These are phyloP conservation scores for Alternaria rosae DNA, from an alignment of 2,329 filamentous ascomycete species.

Conservation along the genomic window DNA sequence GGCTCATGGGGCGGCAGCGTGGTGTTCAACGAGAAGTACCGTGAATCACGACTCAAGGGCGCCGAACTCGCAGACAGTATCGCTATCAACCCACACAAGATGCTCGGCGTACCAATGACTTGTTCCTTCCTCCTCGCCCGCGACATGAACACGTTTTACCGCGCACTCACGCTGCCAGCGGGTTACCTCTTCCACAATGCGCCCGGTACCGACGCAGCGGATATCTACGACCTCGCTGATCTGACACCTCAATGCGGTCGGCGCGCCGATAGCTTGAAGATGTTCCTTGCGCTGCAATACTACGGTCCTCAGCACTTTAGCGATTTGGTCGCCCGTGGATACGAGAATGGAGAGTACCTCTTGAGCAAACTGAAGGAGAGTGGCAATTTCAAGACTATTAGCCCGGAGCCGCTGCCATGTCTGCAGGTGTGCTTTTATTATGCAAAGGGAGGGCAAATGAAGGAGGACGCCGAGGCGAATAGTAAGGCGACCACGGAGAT, in stretches of 20 bases:
- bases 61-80: slow-evolving; percentile 79
- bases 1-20: slow-evolving; percentile 89
- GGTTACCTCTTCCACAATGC: slow-evolving; percentile 69
- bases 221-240: slow-evolving; percentile 89
- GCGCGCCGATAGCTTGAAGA: slow-evolving; percentile 82
- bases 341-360: slow-evolving; percentile 74
- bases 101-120: slow-evolving; percentile 89
- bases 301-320: slow-evolving; percentile 80
- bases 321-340: slow-evolving; percentile 69
- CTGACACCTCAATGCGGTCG: slow-evolving; percentile 93
- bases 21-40: slow-evolving; percentile 69
- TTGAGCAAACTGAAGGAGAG: slow-evolving; percentile 64
- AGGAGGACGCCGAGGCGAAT: slow-evolving; percentile 57
- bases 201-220: slow-evolving; percentile 28
- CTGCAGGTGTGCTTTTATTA: slow-evolving; percentile 96
- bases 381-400: slow-evolving; percentile 73
- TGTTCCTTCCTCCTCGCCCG: slow-evolving; percentile 86
- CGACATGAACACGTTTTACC: slow-evolving; percentile 79
- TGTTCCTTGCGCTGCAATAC: slow-evolving; percentile 89
- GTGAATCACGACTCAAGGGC: slow-evolving; percentile 71
- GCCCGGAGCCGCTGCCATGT: slow-evolving; percentile 76
- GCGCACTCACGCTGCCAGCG: slow-evolving; percentile 84
- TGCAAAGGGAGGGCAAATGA: slow-evolving; percentile 64
- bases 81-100: slow-evolving; percentile 95
- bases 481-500: slow-evolving; percentile 64